These are phyloP conservation scores for Macrotyloma uniflorum DNA, from an alignment of 306 rosid genomes.

Conservation along the genomic window DNA sequence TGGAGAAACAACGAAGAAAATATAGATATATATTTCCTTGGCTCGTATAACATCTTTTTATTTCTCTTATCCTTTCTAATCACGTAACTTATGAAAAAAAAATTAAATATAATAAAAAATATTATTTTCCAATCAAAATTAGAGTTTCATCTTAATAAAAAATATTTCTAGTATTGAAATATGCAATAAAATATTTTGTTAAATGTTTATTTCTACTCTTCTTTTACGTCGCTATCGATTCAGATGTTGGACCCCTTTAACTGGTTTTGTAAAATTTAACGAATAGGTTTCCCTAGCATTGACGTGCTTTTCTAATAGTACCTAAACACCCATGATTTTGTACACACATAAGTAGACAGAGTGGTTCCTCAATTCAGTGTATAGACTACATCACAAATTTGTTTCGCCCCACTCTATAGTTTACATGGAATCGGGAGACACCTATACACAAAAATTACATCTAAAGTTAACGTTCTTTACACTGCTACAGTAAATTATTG, in stretches of 20 bases:
- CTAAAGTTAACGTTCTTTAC: not conserved
- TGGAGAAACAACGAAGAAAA: not conserved
- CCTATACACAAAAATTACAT: not conserved
- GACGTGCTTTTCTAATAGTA: not conserved
- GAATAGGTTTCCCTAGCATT: conserved; percentile 63
- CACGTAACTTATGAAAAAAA: too few relatives aligned
- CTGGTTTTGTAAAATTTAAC: conserved; percentile 18
- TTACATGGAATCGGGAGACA: conserved; percentile 17
- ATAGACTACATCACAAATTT: conserved; percentile 42
- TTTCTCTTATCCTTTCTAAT: too few relatives aligned
- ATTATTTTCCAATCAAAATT: too few relatives aligned
- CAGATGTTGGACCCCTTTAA: conserved; percentile 52
- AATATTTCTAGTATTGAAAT: too few relatives aligned
- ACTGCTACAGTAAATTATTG: not conserved
- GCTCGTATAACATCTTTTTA: too few relatives aligned
- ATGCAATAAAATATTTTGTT: too few relatives aligned
- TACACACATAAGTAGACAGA: conserved; percentile 56
- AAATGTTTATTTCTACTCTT: too few relatives aligned
- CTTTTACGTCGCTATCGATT: not conserved
- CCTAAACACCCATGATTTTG: conserved; percentile 50
- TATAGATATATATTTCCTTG: too few relatives aligned
- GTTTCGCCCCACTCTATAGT: conserved; percentile 12
- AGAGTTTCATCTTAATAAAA: too few relatives aligned
- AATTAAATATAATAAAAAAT: too few relatives aligned
- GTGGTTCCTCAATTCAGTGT: conserved; percentile 75